Conservation (phyloP, 257 asterid species). For the Galeopsis tetrahit region DNA sequence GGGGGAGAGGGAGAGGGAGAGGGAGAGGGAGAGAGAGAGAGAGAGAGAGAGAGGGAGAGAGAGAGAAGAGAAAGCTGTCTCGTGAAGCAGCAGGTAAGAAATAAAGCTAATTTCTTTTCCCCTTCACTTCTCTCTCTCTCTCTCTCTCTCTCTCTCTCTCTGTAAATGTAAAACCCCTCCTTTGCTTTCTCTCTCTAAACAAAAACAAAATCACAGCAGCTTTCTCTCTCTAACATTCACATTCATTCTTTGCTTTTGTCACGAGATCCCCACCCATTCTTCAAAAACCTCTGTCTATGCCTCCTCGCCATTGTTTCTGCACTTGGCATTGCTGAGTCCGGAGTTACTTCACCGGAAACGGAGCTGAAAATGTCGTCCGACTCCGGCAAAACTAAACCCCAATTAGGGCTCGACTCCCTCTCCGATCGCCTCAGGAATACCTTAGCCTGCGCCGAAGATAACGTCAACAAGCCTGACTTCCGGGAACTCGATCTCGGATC, state of each 20-base stretch:
- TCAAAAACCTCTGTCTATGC: slow-evolving; percentile 25
- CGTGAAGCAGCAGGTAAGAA: slow-evolving; percentile 45
- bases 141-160: slow-evolving; percentile 14
- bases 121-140: slow-evolving; percentile 26
- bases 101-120: slow-evolving; percentile 9
- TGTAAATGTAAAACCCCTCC: slow-evolving; percentile 43
- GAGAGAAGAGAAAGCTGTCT: slow-evolving; percentile 37
- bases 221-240: slow-evolving; percentile 44
- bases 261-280: slow-evolving; percentile 61
- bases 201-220: not conserved
- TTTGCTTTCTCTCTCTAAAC: slow-evolving; percentile 38
- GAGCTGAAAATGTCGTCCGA: slow-evolving; percentile 47
- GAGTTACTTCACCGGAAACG: slow-evolving; percentile 8
- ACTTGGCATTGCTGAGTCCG: slow-evolving; percentile 39
- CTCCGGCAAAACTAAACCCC: slow-evolving; percentile 43
- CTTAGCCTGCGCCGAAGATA: slow-evolving; percentile 27
- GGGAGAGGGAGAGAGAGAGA: too few species aligned
- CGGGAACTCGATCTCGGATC: slow-evolving; percentile 67
- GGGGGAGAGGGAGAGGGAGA: slow-evolving; percentile 30
- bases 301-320: slow-evolving; percentile 29
- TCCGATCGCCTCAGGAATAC: slow-evolving; percentile 55
- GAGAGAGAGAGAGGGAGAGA: slow-evolving; percentile 2
- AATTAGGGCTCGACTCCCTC: slow-evolving; percentile 40
- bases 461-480: slow-evolving; percentile 57
- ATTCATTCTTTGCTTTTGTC: slow-evolving; percentile 58